phyloP scores from a whole-genome alignment of 495 filamentous ascomycete species.

The Xylona heveae region DNA sequence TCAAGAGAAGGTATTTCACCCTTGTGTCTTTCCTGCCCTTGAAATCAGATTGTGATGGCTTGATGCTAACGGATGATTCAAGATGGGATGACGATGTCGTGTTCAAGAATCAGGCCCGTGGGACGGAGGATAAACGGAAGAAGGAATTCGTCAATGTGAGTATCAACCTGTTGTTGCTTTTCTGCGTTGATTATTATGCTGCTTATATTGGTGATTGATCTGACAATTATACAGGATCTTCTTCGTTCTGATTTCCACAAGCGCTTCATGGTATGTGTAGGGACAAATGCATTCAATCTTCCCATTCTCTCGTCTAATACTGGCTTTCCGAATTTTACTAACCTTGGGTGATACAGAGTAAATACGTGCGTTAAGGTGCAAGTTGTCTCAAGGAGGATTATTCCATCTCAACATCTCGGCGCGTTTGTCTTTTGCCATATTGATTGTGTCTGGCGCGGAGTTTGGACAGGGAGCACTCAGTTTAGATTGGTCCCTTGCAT shows the following conservation, averaged over 20 bases:
- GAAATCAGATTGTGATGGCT: background rate
- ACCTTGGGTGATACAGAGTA: constrained; percentile 11
- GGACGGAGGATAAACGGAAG: constrained; percentile 76
- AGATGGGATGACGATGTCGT: constrained; percentile 99
- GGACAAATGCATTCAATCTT: too few species aligned
- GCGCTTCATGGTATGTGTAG: constrained; percentile 66
- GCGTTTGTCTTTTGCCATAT: too few species aligned
- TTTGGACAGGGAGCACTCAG: too few species aligned
- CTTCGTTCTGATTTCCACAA: constrained; percentile 93
- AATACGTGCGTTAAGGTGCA: too few species aligned
- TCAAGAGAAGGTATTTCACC: constrained; percentile 34
- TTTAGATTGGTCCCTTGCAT: too few species aligned
- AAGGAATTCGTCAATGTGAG: constrained; percentile 92
- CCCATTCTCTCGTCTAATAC: too few species aligned
- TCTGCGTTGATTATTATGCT: background rate
- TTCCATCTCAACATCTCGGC: too few species aligned
- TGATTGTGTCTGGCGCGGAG: too few species aligned
- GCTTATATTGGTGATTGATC: constrained; percentile 9
- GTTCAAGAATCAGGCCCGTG: constrained; percentile 94
- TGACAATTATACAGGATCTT: constrained; percentile 38
- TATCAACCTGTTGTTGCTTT: constrained; percentile 1
- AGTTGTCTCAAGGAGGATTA: too few species aligned
- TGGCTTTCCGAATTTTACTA: background rate
- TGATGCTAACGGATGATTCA: constrained; percentile 16
- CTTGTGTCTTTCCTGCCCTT: background rate